phyloP scores from a whole-genome alignment of 768 basidiomycete species.

The Amanita pallidorosea region DNA sequence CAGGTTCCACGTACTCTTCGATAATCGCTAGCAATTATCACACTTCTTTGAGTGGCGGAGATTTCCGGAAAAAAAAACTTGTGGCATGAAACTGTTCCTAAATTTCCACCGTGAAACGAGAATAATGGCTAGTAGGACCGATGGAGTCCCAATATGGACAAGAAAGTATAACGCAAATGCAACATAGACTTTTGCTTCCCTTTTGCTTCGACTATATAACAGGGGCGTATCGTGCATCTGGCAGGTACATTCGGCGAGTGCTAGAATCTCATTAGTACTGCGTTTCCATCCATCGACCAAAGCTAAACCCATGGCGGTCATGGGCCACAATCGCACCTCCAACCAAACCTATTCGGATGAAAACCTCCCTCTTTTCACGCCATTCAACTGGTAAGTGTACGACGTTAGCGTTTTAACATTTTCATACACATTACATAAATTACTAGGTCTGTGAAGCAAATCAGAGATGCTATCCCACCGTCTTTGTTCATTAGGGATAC shows the following conservation, averaged over 20 bases:
- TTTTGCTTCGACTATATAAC: not conserved
- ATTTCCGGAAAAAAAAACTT: slow-evolving; percentile 1
- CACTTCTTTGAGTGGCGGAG: not conserved
- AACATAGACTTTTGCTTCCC: not conserved
- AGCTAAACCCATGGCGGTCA: not conserved
- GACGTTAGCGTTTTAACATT: not conserved
- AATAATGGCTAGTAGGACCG: not conserved
- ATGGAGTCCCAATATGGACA: not conserved
- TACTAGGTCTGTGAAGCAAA: slow-evolving; percentile 36
- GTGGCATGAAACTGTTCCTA: not conserved
- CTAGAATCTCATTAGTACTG: not conserved
- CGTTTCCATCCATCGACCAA: not conserved
- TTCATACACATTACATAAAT: not conserved
- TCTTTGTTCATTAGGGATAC: slow-evolving; percentile 35
- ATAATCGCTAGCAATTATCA: not conserved
- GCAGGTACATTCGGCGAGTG: not conserved
- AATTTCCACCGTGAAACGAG: not conserved
- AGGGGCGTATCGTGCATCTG: not conserved
- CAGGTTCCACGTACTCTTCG: not conserved
- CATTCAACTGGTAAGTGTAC: slow-evolving; percentile 35
- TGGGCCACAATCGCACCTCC: not conserved
- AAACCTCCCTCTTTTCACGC: slow-evolving; percentile 29
- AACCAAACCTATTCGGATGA: slow-evolving; percentile 24
- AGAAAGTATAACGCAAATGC: not conserved
- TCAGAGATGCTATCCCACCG: slow-evolving; percentile 37